Evolutionary conservation across 495 filamentous ascomycete species (phyloP), one percentile per base, ranked within the genome.

Genomic region (Aeminium ludgeri): DNA sequence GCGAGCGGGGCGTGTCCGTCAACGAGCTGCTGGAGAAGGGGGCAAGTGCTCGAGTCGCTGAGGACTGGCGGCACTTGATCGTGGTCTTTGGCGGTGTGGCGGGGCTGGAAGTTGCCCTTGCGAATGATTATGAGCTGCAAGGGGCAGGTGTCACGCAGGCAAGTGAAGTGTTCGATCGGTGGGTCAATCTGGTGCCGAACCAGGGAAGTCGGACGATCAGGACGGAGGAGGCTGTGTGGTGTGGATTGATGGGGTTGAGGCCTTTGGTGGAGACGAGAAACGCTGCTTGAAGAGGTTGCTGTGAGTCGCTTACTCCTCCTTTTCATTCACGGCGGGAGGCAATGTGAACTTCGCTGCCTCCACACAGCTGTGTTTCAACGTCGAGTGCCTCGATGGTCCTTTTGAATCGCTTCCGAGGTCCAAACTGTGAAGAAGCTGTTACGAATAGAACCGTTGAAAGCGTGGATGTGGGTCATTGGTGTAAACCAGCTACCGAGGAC

Each of bases 161-260:
- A 15, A 69, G 63, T 38, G 72, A 78, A 46, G 52, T 82, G 41
- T 87, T 87, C 55, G 82, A 87, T 56, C 59, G 70, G 38, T 86
- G 79, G 80, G 65, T 87, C 13, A 78, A 87, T 53, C 60, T 82
- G 1, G 63, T 76, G 45, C 79, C 79, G 2, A 72, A 72, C 2
- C 79, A 86, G 53, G 82, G 81, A 1, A 83, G 76, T 51, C 63
- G 81, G 48, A 81, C 74, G 1, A 84, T 86, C 41, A 61, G 78
- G 50, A 85, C 78, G 3, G 82, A 86, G 41, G 82, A 87, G 55
- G 80, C 81, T 1, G 59, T 86, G 33, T 78, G 78, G 69, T 64
- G 82, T 46, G 76, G 68, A 1, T 51, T 85, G 58, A 69, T 66
- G 45, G 69, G 66, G 1, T 49, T 83, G 48, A 65, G 69, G 53